Conservation (phyloP, 1,139 yeast species). For the Casaregolazyma suthepensis region DNA sequence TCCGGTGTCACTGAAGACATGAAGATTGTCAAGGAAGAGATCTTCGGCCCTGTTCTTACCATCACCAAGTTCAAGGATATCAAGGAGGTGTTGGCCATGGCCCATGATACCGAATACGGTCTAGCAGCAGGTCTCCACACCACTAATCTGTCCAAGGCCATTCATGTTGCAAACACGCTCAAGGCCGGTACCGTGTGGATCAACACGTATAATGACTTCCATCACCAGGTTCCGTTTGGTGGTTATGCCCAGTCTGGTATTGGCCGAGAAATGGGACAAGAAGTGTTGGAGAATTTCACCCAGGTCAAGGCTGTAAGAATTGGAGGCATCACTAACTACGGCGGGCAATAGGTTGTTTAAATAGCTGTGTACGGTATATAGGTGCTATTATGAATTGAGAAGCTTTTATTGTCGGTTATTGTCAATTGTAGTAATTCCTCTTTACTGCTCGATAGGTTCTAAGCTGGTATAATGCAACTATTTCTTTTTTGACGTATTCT, state of each 20-base stretch:
- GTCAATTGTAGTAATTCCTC: constrained; percentile 27
- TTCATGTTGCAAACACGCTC: constrained; percentile 54
- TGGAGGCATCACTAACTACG: constrained; percentile 13
- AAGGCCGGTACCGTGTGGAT: constrained; percentile 80
- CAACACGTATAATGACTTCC: constrained; percentile 78
- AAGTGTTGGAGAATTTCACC: constrained; percentile 73
- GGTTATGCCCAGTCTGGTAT: constrained; percentile 85
- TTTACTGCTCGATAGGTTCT: constrained; percentile 33
- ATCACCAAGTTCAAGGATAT: constrained; percentile 64
- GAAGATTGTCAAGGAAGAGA: constrained; percentile 73
- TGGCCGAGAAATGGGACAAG: constrained; percentile 89
- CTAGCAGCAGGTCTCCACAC: constrained; percentile 81
- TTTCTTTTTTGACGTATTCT: constrained; percentile 34
- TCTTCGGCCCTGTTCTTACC: constrained; percentile 81
- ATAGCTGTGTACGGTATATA: not conserved
- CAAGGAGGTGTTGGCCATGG: constrained; percentile 63
- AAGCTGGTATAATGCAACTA: constrained; percentile 31
- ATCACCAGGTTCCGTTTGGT: constrained; percentile 71
- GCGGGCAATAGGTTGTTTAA: not conserved
- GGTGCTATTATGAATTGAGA: not conserved
- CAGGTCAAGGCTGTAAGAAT: constrained; percentile 68
- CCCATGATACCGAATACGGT: constrained; percentile 72
- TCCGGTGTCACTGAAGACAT: constrained; percentile 62
- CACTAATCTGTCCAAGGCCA: constrained; percentile 48
- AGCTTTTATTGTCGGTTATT: too few species aligned